Evolutionary conservation across 306 rosid genomes (phyloP).

Genomic region (Macrotyloma uniflorum): DNA sequence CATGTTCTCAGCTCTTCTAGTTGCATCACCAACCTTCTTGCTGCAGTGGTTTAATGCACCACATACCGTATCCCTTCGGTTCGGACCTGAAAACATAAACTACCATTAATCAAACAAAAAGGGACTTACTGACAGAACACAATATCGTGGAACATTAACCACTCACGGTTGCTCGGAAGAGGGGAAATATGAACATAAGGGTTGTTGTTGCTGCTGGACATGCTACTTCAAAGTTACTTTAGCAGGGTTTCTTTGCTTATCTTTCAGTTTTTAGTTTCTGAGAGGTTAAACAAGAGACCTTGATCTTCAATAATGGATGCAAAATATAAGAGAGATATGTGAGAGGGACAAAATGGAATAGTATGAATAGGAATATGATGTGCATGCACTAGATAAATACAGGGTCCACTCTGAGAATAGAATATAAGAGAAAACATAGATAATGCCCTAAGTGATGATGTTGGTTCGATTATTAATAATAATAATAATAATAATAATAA

Average conservation of each 20-base stretch:
- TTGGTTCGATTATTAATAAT: too few relatives aligned
- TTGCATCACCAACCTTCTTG: slow-evolving; percentile 51
- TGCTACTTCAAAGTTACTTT: neutral
- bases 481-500: too few relatives aligned
- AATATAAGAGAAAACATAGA: too few relatives aligned
- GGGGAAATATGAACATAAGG: slow-evolving; percentile 47
- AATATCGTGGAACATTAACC: neutral
- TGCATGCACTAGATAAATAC: too few relatives aligned
- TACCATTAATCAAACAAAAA: neutral
- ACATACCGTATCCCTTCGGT: slow-evolving; percentile 35
- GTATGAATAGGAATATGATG: neutral
- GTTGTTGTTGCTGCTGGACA: slow-evolving; percentile 5
- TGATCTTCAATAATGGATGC: neutral
- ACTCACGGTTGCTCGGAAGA: slow-evolving; percentile 45
- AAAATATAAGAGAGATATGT: neutral
- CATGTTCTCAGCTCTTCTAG: slow-evolving; percentile 55
- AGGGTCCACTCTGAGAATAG: too few relatives aligned
- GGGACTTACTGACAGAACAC: neutral
- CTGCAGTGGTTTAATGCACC: slow-evolving; percentile 49
- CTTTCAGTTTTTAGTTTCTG: neutral
- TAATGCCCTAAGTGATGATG: too few relatives aligned
- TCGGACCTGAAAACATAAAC: slow-evolving; percentile 41
- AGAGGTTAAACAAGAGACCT: neutral
- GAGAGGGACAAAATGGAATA: neutral
- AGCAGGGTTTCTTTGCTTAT: neutral